Evolutionary conservation across 805 yeast genomes (phyloP).

Genomic region (Cyberlindnera amylophila): DNA sequence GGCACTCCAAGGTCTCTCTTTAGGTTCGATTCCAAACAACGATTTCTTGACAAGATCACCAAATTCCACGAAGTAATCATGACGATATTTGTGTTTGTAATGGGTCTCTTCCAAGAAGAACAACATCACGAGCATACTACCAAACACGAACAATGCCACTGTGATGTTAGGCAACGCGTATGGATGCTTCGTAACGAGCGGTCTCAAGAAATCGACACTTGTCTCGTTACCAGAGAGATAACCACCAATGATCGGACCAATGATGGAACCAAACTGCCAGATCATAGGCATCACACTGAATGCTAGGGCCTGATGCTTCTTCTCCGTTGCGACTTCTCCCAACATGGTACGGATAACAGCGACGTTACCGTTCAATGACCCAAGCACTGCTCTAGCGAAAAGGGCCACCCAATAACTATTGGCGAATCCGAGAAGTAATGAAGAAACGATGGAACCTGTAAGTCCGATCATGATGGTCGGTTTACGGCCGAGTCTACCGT

Average conservation of each 20-base stretch:
- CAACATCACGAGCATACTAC: slow-evolving; percentile 36
- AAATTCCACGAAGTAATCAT: slow-evolving; percentile 42
- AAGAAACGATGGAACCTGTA: slow-evolving; percentile 45
- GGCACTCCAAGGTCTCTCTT: slow-evolving; percentile 28
- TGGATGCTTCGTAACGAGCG: slow-evolving; percentile 38
- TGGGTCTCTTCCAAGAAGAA: slow-evolving; percentile 55
- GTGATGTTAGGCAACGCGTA: slow-evolving; percentile 52
- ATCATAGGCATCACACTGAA: slow-evolving; percentile 58
- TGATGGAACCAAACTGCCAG: slow-evolving; percentile 56
- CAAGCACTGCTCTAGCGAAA: slow-evolving; percentile 49
- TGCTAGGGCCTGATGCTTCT: slow-evolving; percentile 59
- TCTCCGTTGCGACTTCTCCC: slow-evolving; percentile 56
- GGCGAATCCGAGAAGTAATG: slow-evolving; percentile 52
- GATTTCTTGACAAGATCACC: slow-evolving; percentile 35
- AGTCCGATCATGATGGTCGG: slow-evolving; percentile 49
- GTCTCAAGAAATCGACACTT: slow-evolving; percentile 23
- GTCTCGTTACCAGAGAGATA: slow-evolving; percentile 39
- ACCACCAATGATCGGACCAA: slow-evolving; percentile 61
- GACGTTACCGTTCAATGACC: slow-evolving; percentile 59
- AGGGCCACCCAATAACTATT: slow-evolving; percentile 49
- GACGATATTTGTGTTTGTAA: slow-evolving; percentile 33
- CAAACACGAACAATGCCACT: slow-evolving; percentile 35
- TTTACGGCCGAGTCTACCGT: slow-evolving; percentile 50
- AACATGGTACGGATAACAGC: slow-evolving; percentile 60
- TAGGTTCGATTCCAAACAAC: slow-evolving; percentile 20